These are phyloP conservation scores for Cymbomonas tetramitiformis DNA, from an alignment of 139 green algal genomes.

Conservation along the genomic window DNA sequence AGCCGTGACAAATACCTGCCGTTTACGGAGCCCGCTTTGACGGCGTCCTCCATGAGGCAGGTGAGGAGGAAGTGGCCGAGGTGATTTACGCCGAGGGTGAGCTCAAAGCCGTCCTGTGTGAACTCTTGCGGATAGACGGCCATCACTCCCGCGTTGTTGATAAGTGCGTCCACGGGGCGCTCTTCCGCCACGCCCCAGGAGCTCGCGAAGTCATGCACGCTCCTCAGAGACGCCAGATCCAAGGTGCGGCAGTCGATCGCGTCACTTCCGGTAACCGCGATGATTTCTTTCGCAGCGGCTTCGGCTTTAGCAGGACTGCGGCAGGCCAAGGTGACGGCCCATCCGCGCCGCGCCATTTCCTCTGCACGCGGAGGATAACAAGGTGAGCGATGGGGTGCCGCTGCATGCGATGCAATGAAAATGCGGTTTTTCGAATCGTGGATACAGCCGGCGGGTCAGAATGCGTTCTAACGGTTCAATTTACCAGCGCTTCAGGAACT, in stretches of 20 bases:
- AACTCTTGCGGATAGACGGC: too few species aligned
- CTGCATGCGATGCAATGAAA: too few species aligned
- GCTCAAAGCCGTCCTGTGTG: slow-evolving; percentile 26
- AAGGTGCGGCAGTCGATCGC: background rate
- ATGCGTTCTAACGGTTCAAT: too few species aligned
- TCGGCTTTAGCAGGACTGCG: background rate
- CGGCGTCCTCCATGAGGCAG: slow-evolving; percentile 70
- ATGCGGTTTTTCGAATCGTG: too few species aligned
- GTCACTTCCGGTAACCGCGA: background rate
- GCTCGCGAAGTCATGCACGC: background rate
- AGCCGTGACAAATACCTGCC: too few species aligned
- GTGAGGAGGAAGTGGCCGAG: slow-evolving; percentile 35
- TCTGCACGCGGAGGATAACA: too few species aligned
- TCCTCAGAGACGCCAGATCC: background rate
- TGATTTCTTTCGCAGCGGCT: background rate
- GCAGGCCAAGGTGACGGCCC: background rate
- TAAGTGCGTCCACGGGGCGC: background rate
- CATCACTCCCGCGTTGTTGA: slow-evolving; percentile 22
- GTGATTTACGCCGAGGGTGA: slow-evolving; percentile 39
- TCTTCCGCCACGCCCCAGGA: background rate
- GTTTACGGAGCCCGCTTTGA: too few species aligned
- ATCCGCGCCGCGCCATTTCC: background rate
- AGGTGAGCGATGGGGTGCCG: too few species aligned
- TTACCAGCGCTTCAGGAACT: too few species aligned
- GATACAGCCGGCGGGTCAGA: too few species aligned